A percentile compares a stretch with the other conserved stretches of the same genome.
Conservation (phyloP, 768 basidiomycete species). For the Panus rudis region DNA sequence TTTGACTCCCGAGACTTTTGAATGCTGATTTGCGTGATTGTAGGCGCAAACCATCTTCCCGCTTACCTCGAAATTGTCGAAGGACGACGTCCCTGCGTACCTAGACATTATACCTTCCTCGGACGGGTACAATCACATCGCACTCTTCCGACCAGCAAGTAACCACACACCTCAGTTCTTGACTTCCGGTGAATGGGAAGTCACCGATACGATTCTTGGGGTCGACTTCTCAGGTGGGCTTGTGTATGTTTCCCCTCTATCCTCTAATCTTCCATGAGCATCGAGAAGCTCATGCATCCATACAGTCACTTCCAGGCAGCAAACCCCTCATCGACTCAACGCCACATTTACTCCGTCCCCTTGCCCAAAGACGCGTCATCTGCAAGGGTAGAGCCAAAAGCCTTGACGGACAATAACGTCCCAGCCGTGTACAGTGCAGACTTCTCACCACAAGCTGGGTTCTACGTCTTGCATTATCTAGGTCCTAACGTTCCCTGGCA, state of each 20-base stretch:
- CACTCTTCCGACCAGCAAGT: conserved; percentile 76
- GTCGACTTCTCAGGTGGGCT: conserved; percentile 61
- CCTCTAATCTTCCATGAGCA: not conserved
- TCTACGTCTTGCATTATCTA: conserved; percentile 71
- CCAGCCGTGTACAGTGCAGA: conserved; percentile 55
- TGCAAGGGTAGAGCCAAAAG: conserved; percentile 13
- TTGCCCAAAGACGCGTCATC: conserved; percentile 46
- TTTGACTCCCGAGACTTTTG: conserved; percentile 5
- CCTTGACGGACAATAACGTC: conserved; percentile 45
- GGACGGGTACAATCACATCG: conserved; percentile 89
- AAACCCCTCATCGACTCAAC: conserved; percentile 70
- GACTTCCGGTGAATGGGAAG: conserved; percentile 88
- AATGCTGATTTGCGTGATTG: conserved; percentile 5
- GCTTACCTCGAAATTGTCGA: conserved; percentile 38
- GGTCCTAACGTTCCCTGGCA: conserved; percentile 90
- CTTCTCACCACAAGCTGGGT: conserved; percentile 85
- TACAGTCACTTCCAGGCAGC: conserved; percentile 84
- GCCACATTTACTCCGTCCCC: conserved; percentile 76
- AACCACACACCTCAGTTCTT: conserved; percentile 70
- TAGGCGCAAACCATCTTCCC: conserved; percentile 61
- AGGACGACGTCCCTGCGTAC: conserved; percentile 55
- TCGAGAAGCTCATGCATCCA: not conserved
- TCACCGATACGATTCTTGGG: conserved; percentile 63
- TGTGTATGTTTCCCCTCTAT: conserved; percentile 42
- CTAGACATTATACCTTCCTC: conserved; percentile 81